Base-by-base conservation (phyloP, 345 rosid species). In the Trapa incisa region DNA sequence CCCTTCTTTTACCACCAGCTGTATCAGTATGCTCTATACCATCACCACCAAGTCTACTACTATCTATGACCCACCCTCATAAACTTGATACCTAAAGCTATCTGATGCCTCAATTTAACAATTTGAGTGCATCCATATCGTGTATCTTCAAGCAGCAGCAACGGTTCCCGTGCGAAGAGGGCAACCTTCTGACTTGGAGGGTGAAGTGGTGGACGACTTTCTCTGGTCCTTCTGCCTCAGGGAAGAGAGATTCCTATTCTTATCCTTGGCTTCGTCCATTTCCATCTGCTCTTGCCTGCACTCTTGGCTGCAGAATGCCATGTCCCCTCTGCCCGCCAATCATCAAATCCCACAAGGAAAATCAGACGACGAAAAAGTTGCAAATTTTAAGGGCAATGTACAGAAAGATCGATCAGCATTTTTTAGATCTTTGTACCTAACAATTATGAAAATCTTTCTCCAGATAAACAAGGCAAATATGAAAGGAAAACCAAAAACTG, bases 201-300 rank as follows among this genome's bases (percentile, higher is more conserved):
- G 77, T 0, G 91, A 79, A 5, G 71, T 10, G 10, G 87, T 74
- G 32, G 60, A 54, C 53, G 87, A 80, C 61, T 74, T 75, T 35
- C 66, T 79, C 77, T 78, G 78, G 3, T 80, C 80, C 63, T 82
- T 80, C 45, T 76, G 76, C 69, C 87, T 79, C 65, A 82, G 65
- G 17, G 98, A 89, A 52, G 90, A 85, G 6, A 86, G 67, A 70
- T 69, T 83, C 72, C 73, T 16, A 67, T 81, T 89, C 82, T 79
- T 86, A 75, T 85, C 91, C 33, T 73, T 76, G 1, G 83, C 78
- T 71, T 83, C 89, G 66, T 92, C 92, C n/a, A 74, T 76, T 5
- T 92, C 90, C 66, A 92, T 89, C 66, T 86, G 88, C 56, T 89
- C 88, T 71, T 79, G 85, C 65, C 98, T 86, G 76, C 98, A 89